phyloP scores from a whole-genome alignment of 768 basidiomycete species.

The Boletales sp. region DNA sequence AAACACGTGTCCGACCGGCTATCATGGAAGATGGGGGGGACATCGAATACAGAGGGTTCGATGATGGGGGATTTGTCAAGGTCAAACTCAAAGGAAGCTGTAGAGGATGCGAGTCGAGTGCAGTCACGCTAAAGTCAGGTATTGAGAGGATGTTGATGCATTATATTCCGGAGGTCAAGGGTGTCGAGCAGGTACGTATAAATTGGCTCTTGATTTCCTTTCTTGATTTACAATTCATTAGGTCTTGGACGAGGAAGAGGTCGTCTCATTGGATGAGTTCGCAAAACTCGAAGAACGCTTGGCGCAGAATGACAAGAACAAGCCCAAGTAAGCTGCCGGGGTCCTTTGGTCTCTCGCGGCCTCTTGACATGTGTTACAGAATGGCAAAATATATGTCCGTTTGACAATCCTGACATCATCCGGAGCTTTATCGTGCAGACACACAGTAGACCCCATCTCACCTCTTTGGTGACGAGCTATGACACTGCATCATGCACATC shows the following conservation, averaged over 20 bases:
- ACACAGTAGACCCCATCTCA: too few species aligned
- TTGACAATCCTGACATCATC: slow-evolving; percentile 28
- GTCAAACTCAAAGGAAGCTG: slow-evolving; percentile 97
- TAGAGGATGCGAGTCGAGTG: slow-evolving; percentile 89
- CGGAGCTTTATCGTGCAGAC: neutral
- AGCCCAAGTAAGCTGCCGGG: slow-evolving; percentile 42
- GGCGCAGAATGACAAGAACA: slow-evolving; percentile 37
- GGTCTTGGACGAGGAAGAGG: slow-evolving; percentile 89
- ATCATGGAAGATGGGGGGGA: slow-evolving; percentile 99
- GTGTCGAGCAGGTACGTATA: slow-evolving; percentile 71
- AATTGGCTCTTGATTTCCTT: neutral
- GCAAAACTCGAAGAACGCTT: slow-evolving; percentile 78
- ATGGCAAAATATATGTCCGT: slow-evolving; percentile 85
- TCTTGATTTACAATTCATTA: slow-evolving; percentile 30
- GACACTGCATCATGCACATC: too few species aligned
- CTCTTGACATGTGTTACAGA: slow-evolving; percentile 33
- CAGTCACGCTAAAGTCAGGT: slow-evolving; percentile 93
- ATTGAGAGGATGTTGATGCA: slow-evolving; percentile 99
- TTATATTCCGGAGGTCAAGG: slow-evolving; percentile 95
- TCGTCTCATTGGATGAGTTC: slow-evolving; percentile 84
- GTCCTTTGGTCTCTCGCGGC: neutral
- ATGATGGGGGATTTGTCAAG: slow-evolving; percentile 77
- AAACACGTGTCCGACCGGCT: slow-evolving; percentile 91
- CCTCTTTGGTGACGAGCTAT: too few species aligned
- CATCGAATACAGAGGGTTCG: slow-evolving; percentile 92